Base-by-base conservation (phyloP, 805 yeast species). In the Lipomyces mesembrius region DNA sequence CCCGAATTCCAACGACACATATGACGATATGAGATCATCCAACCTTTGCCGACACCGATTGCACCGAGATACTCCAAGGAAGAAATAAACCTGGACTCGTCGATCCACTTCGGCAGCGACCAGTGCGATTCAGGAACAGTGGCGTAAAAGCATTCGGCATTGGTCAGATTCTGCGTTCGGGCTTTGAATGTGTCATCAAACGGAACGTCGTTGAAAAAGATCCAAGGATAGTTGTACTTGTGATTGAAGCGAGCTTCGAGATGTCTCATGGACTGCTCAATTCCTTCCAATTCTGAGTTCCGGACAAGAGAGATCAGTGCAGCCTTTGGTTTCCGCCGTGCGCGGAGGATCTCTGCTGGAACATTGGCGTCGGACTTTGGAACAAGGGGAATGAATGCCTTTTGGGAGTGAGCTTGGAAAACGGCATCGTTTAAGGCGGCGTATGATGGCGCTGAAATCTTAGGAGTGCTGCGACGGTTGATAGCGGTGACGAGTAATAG, bases 1-100 rank as follows among this genome's bases (percentile, higher is more conserved):
- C 94, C 94, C 17, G 88, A 83, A 77, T 89, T 88, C 79, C 87
- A 89, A 60, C 91, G 87, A 76, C 95, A 89, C 96, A 90, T 90
- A 74, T 88, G 88, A 69, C 94, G 81, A 75, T 90, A 90, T 2
- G 72, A 68, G 34, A 84, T 83, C 49, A 88, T 84, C 73, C 83
- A 87, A 68, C 91, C 92, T 69, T 88, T 88, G 63, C 88, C 86
- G 71, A 88, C 81, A 58, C 80, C 77, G 35, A 78, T 79, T 29
- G 71, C 71, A 35, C 70, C 69, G 12, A 67, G 68, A n/a, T 68
- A 71, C 46, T 65, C 73, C n/a, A 67, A 65, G 35, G 71, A 65
- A 4, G 72, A 62, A 35, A 65, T 62, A 49, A 71, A 66, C 25
- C 70, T 65, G 12, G 63, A 58, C 55, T 70, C 79, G 74, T 90